A percentile compares a stretch with the other conserved stretches of the same genome.
Conservation (phyloP, 768 basidiomycete species). For the Tulasnella sp. region DNA sequence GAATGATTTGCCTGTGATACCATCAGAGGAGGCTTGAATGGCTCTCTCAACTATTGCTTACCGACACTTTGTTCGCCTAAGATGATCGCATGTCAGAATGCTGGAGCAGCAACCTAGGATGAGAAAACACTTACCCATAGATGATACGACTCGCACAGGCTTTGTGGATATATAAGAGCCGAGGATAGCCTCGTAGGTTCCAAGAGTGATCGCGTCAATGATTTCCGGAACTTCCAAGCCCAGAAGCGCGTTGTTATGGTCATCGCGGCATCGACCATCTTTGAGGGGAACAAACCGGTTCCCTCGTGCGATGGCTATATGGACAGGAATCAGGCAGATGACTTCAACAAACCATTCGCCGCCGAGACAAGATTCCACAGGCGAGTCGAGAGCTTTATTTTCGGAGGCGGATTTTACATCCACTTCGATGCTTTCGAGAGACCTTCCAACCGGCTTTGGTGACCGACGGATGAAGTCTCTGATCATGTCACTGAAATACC, state of each 20-base stretch:
- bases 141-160: constrained; percentile 63
- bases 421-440: background rate
- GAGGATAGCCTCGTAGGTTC: constrained; percentile 63
- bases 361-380: constrained; percentile 40
- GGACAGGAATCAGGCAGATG: constrained; percentile 61
- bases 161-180: constrained; percentile 60
- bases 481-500: constrained; percentile 20
- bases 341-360: constrained; percentile 64
- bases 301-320: constrained; percentile 56
- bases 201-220: constrained; percentile 52
- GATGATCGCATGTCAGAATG: too few relatives aligned
- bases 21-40: background rate
- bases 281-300: constrained; percentile 61
- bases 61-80: constrained; percentile 47
- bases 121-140: constrained; percentile 47
- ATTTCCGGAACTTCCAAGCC: constrained; percentile 59
- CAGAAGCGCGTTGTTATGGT: constrained; percentile 52
- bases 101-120: too few relatives aligned
- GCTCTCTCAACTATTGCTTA: background rate
- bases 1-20: constrained; percentile 50
- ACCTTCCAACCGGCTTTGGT: constrained; percentile 12
- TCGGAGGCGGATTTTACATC: too few relatives aligned
- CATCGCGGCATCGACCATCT: constrained; percentile 51
- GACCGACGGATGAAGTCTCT: background rate
- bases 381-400: background rate